A percentile compares a stretch with the other conserved stretches of the same genome.
These are phyloP conservation scores for Helotiales sp. DNA, from an alignment of 2,329 filamentous ascomycete species.

Conservation along the genomic window DNA sequence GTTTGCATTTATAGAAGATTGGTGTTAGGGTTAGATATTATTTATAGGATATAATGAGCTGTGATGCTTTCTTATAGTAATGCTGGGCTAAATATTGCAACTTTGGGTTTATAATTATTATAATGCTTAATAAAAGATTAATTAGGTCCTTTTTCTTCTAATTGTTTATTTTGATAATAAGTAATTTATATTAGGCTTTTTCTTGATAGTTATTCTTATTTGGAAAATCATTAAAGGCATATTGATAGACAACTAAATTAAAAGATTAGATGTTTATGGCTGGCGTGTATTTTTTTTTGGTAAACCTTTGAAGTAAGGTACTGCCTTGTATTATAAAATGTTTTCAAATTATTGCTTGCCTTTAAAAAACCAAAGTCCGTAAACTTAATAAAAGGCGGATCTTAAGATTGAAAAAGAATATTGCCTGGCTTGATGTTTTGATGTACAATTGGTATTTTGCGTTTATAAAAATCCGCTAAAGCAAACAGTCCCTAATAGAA, in stretches of 20 bases:
- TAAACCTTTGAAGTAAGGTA: constrained; percentile 89
- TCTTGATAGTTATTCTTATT: background rate
- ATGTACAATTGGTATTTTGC: constrained; percentile 14
- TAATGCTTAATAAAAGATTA: background rate
- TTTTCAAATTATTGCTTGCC: constrained; percentile 82
- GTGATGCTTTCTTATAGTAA: constrained; percentile 4
- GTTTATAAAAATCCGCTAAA: constrained; percentile 27
- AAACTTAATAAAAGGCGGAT: constrained; percentile 54
- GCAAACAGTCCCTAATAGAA: constrained; percentile 25
- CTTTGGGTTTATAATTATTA: constrained; percentile 6
- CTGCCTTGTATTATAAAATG: constrained; percentile 90
- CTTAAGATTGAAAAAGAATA: constrained; percentile 47
- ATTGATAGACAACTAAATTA: constrained; percentile 94
- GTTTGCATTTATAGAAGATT: background rate
- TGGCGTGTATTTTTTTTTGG: constrained; percentile 72
- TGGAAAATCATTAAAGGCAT: constrained; percentile 62
- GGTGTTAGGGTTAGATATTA: background rate
- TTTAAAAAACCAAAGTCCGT: constrained; percentile 53
- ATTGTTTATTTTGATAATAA: background rate
- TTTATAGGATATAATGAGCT: constrained; percentile 1
- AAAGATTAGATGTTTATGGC: constrained; percentile 90
- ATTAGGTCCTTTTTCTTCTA: background rate
- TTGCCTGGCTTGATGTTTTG: constrained; percentile 31
- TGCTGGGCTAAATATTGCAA: background rate
- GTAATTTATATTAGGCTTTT: background rate